Evolutionary conservation across 2,329 filamentous ascomycete species (phyloP).

Genomic region (Trichoderma sp.): DNA sequence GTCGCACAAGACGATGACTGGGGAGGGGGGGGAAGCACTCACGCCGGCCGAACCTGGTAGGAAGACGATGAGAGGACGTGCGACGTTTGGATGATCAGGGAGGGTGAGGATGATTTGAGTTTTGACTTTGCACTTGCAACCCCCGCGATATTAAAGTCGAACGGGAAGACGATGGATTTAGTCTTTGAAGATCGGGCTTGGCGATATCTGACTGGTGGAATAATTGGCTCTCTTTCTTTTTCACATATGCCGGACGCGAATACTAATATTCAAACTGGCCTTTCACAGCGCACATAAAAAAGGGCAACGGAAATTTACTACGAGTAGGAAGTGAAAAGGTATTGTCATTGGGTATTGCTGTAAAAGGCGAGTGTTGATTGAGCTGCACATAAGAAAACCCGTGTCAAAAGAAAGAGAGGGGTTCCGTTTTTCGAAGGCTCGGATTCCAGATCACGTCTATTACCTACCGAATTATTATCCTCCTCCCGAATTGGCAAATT

Average conservation of each 20-base stretch:
- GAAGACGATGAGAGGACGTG: background rate
- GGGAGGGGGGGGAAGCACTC: background rate
- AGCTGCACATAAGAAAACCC: background rate
- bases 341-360: background rate
- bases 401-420: background rate
- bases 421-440: background rate
- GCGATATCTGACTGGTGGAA: constrained; percentile 16
- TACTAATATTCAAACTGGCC: background rate
- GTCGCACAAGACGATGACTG: background rate
- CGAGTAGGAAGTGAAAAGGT: background rate
- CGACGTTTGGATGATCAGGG: background rate
- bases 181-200: background rate
- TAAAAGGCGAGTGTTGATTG: background rate
- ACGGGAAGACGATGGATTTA: background rate
- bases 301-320: background rate
- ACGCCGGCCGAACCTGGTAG: background rate
- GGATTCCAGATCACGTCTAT: background rate
- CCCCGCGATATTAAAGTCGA: background rate
- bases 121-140: background rate
- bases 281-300: background rate
- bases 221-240: constrained; percentile 3
- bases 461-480: background rate
- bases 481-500: background rate
- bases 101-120: background rate
- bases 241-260: background rate